Conservation (phyloP, 1,284 basidiomycete genomes). For the Lentinus polychrous region DNA sequence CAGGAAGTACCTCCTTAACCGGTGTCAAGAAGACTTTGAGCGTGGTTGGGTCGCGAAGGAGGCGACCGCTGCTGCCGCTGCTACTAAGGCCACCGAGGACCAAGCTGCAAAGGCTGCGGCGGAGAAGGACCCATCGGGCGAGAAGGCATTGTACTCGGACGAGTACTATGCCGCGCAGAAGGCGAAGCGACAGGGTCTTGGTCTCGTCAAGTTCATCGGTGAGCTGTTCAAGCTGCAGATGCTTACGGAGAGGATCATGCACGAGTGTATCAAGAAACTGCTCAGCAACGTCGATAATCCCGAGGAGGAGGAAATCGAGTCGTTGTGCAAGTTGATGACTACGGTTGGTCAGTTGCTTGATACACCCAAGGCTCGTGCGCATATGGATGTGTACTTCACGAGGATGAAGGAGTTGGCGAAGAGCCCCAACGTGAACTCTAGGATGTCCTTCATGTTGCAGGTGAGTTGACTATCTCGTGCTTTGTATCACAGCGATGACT, state of each 20-base stretch:
- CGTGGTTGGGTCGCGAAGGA: conserved; percentile 79
- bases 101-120: conserved; percentile 54
- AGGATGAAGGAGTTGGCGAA: conserved; percentile 81
- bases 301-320: conserved; percentile 97
- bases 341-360: conserved; percentile 87
- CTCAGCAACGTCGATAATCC: conserved; percentile 89
- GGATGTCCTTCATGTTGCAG: conserved; percentile 94
- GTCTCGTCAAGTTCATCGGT: conserved; percentile 96
- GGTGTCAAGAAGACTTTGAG: conserved; percentile 83
- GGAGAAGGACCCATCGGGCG: conserved; percentile 45
- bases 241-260: conserved; percentile 93
- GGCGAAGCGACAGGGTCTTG: conserved; percentile 94
- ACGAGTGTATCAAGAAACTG: conserved; percentile 93
- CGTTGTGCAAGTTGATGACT: conserved; percentile 85
- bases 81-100: conserved; percentile 38
- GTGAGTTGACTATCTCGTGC: conserved; percentile 38
- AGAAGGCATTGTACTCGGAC: conserved; percentile 80
- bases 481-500: background rate
- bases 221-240: conserved; percentile 97
- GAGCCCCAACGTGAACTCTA: conserved; percentile 70
- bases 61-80: conserved; percentile 35
- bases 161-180: conserved; percentile 97
- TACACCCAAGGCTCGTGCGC: conserved; percentile 68
- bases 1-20: conserved; percentile 64
- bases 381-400: conserved; percentile 91